Conservation (phyloP, 768 basidiomycete genomes). For the Filobasidium floriforme region DNA sequence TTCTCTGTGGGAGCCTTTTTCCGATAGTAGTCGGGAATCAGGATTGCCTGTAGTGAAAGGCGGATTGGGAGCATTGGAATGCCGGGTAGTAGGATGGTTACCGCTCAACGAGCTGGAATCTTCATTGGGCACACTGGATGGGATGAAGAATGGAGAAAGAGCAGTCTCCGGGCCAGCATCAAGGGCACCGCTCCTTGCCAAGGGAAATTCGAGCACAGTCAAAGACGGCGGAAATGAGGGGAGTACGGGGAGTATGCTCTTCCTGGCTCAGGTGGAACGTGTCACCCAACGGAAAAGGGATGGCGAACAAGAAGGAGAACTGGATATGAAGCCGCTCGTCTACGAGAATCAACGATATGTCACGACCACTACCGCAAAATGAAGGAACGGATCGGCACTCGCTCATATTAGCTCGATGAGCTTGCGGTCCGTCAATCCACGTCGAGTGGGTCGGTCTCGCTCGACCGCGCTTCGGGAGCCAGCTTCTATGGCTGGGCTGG, state of each 20-base stretch:
- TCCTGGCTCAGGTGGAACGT: slow-evolving; percentile 67
- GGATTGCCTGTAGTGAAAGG: slow-evolving; percentile 27
- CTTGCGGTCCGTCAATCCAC: too few species aligned
- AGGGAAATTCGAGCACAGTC: not conserved
- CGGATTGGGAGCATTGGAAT: slow-evolving; percentile 66
- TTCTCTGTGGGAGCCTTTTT: slow-evolving; percentile 6
- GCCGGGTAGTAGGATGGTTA: slow-evolving; percentile 60
- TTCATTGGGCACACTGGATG: slow-evolving; percentile 17
- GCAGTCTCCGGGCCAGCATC: not conserved
- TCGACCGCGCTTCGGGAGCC: too few species aligned
- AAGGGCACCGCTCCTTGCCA: too few species aligned
- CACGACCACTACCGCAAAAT: not conserved
- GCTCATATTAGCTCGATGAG: too few species aligned
- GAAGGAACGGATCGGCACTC: too few species aligned
- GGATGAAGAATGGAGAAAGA: slow-evolving; percentile 18
- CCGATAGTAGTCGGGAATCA: not conserved
- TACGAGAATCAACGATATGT: slow-evolving; percentile 33
- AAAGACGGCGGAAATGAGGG: slow-evolving; percentile 25
- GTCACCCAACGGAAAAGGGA: slow-evolving; percentile 49
- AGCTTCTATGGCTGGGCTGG: too few species aligned
- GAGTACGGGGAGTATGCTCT: slow-evolving; percentile 56
- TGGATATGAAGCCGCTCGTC: slow-evolving; percentile 31
- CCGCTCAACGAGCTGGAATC: slow-evolving; percentile 53
- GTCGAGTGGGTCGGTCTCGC: too few species aligned
- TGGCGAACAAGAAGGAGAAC: slow-evolving; percentile 25